Base-by-base conservation (phyloP, 305 asterid species). In the Fraxinus velutina region DNA sequence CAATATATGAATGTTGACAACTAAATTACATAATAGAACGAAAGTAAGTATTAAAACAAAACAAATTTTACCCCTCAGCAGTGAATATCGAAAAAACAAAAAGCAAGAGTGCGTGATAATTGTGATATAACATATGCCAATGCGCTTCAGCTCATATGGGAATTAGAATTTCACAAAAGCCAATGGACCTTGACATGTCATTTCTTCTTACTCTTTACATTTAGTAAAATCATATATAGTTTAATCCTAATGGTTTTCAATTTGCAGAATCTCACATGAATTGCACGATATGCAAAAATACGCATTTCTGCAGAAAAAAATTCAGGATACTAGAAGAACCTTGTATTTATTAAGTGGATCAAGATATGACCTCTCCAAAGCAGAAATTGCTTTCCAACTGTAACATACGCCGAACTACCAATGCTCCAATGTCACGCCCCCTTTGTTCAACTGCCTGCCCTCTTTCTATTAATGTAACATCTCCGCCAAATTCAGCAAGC, bases 351-450 rank as follows among this genome's bases (percentile, higher is more conserved):
- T 74, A 84, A 79, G 78, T 81, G 88, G 84, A 87, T 85, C 76
- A 81, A 85, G 88, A 87, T 85, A 86, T 91, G 87, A 96, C 99
- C 99, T 96, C 99, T 84, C 99, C 98, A 87, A 96, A 96, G 90
- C 99, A 96, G 89, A 94, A 96, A 86, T 96, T 96, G 97, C 98
- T 96, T 79, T 96, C 98, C 88, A 81, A 76, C 81, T 94, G 93
- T 82, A 96, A 86, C 84, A 90, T 77, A 77, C 90, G 88, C 64
- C 98, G 97, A 84, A 92, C 99, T 79, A 94, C 91, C 89, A 96
- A 84, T 78, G 99, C 98, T 80, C 99, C 98, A 85, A 96, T 94
- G 73, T 96, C 98, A 42, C 98, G 93, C 29, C 99, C 99, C 85
- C 99, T 91, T 86, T 90, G 91, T 81, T 96, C 99, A 78, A 94